phyloP scores from a whole-genome alignment of 1,284 basidiomycete species.

The Ustilago sp. region DNA sequence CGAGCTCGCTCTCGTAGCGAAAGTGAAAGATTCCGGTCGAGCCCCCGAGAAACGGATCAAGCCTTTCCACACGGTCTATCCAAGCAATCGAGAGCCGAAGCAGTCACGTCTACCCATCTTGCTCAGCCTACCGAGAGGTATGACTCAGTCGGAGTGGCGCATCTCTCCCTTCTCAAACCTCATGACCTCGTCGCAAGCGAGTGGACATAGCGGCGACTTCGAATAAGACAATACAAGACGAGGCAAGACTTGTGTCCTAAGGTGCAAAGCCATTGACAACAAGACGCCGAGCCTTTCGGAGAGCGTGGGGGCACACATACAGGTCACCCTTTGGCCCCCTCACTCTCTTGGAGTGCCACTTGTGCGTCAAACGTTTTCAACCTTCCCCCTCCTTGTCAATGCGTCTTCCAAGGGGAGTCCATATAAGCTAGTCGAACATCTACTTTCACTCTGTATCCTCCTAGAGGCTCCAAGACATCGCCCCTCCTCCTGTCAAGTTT shows the following conservation, averaged over 20 bases:
- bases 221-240: background rate
- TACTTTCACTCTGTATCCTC: background rate
- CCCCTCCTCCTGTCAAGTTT: background rate
- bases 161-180: background rate
- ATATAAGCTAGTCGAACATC: conserved; percentile 2
- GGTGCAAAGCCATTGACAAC: background rate
- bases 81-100: background rate
- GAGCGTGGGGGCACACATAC: background rate
- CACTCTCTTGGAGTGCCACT: background rate
- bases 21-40: background rate
- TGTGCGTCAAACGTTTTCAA: background rate
- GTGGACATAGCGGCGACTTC: background rate
- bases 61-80: background rate
- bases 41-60: background rate
- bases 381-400: background rate
- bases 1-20: conserved; percentile 1
- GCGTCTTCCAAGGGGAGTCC: background rate
- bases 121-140: background rate
- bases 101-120: background rate
- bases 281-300: background rate
- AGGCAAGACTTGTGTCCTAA: background rate
- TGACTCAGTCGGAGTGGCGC: background rate
- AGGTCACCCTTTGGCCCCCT: background rate
- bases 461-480: conserved; percentile 1
- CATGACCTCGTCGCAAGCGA: background rate